phyloP scores from a whole-genome alignment of 768 basidiomycete genomes.

The Asterophora lycoperdoides region DNA sequence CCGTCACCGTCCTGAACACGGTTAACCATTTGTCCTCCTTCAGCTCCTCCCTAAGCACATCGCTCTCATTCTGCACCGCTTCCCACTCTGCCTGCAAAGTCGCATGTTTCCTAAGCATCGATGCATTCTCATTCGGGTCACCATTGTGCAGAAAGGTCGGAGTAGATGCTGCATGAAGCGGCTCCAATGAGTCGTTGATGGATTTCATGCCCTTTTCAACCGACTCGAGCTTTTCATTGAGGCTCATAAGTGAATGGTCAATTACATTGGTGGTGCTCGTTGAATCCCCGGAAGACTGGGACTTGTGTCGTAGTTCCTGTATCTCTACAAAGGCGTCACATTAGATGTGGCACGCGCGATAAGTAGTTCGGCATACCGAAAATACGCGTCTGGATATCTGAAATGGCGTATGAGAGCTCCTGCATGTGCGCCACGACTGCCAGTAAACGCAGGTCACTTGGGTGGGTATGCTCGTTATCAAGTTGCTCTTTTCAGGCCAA shows the following conservation, averaged over 20 bases:
- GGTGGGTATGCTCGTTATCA: slow-evolving; percentile 10
- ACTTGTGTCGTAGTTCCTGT: slow-evolving; percentile 88
- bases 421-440: slow-evolving; percentile 84
- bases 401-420: slow-evolving; percentile 80
- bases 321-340: slow-evolving; percentile 53
- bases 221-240: slow-evolving; percentile 75
- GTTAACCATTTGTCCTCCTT: slow-evolving; percentile 98
- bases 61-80: slow-evolving; percentile 71
- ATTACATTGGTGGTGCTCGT: slow-evolving; percentile 64
- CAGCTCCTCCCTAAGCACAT: slow-evolving; percentile 82
- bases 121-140: slow-evolving; percentile 36
- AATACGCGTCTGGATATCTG: slow-evolving; percentile 88
- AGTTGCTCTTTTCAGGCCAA: slow-evolving; percentile 3
- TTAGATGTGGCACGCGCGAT: slow-evolving; percentile 5
- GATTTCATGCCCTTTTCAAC: slow-evolving; percentile 69
- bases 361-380: slow-evolving; percentile 50
- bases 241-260: slow-evolving; percentile 73
- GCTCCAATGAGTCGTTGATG: slow-evolving; percentile 62
- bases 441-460: slow-evolving; percentile 73
- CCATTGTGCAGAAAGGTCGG: slow-evolving; percentile 40
- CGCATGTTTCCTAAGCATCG: slow-evolving; percentile 70
- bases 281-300: slow-evolving; percentile 57
- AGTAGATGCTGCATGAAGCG: slow-evolving; percentile 47
- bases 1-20: slow-evolving; percentile 89
- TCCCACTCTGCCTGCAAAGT: slow-evolving; percentile 78